These are phyloP conservation scores for Pythium myriotylum DNA, from an alignment of 352 stramenopile species.

Conservation along the genomic window DNA sequence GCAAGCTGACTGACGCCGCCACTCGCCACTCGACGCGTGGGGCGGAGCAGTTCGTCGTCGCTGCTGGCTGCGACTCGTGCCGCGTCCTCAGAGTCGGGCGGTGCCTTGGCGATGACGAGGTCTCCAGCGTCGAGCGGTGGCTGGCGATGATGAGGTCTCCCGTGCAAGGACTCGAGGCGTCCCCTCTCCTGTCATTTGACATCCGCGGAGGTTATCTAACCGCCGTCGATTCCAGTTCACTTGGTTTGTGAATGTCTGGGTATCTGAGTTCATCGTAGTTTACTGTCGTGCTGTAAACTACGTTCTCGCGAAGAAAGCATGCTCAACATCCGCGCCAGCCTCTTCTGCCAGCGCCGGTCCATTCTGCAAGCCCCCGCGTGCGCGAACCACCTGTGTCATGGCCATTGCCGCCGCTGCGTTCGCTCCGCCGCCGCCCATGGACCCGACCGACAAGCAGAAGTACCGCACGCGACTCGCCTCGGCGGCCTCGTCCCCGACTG, in stretches of 20 bases:
- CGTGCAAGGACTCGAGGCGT: too few relatives aligned
- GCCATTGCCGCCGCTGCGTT: conserved; percentile 20
- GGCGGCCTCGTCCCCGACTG: neutral
- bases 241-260: conserved; percentile 14
- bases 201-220: conserved; percentile 10
- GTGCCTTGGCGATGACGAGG: too few relatives aligned
- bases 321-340: conserved; percentile 3
- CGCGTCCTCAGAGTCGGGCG: too few relatives aligned
- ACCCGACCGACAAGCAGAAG: conserved; percentile 26
- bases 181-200: conserved; percentile 16
- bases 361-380: conserved; percentile 18
- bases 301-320: neutral
- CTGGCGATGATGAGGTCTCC: too few relatives aligned
- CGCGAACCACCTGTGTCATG: conserved; percentile 10
- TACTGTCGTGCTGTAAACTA: conserved; percentile 7
- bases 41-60: too few relatives aligned
- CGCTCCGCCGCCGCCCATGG: conserved; percentile 24
- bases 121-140: too few relatives aligned
- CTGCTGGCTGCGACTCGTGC: neutral
- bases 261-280: conserved; percentile 20
- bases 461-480: conserved; percentile 29
- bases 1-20: neutral
- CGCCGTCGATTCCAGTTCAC: conserved; percentile 15
- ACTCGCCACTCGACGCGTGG: too few relatives aligned
- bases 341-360: conserved; percentile 13